Evolutionary conservation across 768 basidiomycete species (phyloP).

Genomic region (Collybia sp.): DNA sequence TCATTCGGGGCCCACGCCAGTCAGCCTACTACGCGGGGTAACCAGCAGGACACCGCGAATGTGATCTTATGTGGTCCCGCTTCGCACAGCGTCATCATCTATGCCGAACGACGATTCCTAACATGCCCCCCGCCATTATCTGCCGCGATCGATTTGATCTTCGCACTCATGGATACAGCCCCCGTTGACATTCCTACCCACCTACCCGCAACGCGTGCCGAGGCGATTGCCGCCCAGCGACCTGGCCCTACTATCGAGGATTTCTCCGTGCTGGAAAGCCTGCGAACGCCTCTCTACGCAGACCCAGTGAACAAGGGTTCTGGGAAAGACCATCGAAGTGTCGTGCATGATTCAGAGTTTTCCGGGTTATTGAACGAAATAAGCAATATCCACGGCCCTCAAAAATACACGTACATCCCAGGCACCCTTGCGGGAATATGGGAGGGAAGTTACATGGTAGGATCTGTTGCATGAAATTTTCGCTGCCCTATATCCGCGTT

Average conservation of each 20-base stretch:
- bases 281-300: conserved; percentile 45
- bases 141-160: conserved; percentile 48
- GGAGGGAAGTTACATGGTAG: conserved; percentile 59
- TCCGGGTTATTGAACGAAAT: conserved; percentile 6
- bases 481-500: conserved; percentile 4
- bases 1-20: too few species aligned
- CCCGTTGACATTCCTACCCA: conserved; percentile 42
- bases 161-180: conserved; percentile 43
- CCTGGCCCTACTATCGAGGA: conserved; percentile 54
- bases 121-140: conserved; percentile 32
- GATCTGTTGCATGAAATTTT: conserved; percentile 7
- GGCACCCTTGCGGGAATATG: conserved; percentile 52
- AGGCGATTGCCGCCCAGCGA: conserved; percentile 37
- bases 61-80: too few species aligned
- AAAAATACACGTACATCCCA: conserved; percentile 28
- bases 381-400: conserved; percentile 14
- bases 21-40: too few species aligned
- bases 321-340: too few species aligned
- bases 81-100: too few species aligned
- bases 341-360: conserved; percentile 24
- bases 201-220: conserved; percentile 42
- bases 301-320: conserved; percentile 21
- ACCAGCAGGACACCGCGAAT: too few species aligned
- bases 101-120: background rate
- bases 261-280: conserved; percentile 34